phyloP scores from a whole-genome alignment of 2,329 filamentous ascomycete species.

The Dactylella cylindrospora region DNA sequence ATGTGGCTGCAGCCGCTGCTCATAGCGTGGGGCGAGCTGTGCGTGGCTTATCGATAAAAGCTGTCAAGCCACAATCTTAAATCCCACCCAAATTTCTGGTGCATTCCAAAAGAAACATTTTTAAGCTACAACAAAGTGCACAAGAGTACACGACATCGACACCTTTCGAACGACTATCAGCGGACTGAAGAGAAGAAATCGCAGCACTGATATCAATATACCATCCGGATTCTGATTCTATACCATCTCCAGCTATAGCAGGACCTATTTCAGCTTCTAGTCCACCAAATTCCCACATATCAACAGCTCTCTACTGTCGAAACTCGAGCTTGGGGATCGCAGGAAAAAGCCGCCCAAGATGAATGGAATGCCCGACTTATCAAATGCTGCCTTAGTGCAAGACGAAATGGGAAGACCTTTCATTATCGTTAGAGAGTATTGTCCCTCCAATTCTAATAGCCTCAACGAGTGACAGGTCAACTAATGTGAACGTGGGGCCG shows the following conservation, averaged over 20 bases:
- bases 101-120: too few species aligned
- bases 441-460: conserved; percentile 48
- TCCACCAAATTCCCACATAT: too few species aligned
- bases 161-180: too few species aligned
- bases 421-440: conserved; percentile 96
- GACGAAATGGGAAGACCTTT: conserved; percentile 97
- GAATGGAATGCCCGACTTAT: conserved; percentile 37
- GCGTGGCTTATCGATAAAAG: conserved; percentile 35
- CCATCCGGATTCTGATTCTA: background rate
- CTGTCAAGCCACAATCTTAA: conserved; percentile 39
- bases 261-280: background rate
- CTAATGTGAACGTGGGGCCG: conserved; percentile 44
- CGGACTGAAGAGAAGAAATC: conserved; percentile 1
- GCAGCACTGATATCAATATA: conserved; percentile 8
- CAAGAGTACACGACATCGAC: too few species aligned
- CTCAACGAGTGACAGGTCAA: too few species aligned
- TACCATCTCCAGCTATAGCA: conserved; percentile 9
- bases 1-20: background rate
- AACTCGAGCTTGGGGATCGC: conserved; percentile 12
- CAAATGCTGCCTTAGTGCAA: conserved; percentile 73
- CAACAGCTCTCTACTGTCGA: background rate
- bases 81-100: too few species aligned
- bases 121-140: too few species aligned
- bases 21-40: conserved; percentile 5
- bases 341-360: conserved; percentile 29